Percentiles rank a stretch among this genome's conserved stretches.
Conservation (phyloP, 1,284 basidiomycete species). For the Cryptococcus maquisensis region DNA sequence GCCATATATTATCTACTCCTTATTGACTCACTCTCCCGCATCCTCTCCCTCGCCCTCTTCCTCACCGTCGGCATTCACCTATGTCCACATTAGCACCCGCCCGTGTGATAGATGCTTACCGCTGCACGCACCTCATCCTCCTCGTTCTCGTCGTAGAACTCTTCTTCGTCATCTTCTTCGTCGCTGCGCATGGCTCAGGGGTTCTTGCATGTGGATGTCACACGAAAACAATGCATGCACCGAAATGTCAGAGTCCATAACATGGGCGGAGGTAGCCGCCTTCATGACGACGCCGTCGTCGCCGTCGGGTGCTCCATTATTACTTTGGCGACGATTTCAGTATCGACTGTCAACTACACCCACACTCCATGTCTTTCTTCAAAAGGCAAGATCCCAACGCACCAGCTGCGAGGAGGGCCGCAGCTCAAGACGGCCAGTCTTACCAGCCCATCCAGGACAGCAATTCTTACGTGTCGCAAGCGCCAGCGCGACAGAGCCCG, state of each 20-base stretch:
- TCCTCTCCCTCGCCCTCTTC: constrained; percentile 15
- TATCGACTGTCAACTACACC: neutral
- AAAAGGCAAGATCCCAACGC: constrained; percentile 43
- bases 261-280: too few relatives aligned
- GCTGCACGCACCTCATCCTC: constrained; percentile 23
- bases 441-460: constrained; percentile 43
- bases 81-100: neutral
- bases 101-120: neutral
- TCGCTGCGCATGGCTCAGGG: constrained; percentile 27
- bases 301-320: too few relatives aligned
- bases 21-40: constrained; percentile 9
- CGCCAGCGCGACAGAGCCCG: constrained; percentile 22
- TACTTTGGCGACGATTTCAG: neutral
- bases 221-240: too few relatives aligned
- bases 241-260: too few relatives aligned
- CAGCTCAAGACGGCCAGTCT: constrained; percentile 9
- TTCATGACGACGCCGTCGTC: too few relatives aligned
- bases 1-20: too few relatives aligned
- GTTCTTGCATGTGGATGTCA: too few relatives aligned
- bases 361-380: constrained; percentile 46
- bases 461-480: constrained; percentile 20
- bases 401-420: constrained; percentile 33
- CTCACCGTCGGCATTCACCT: constrained; percentile 12
- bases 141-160: constrained; percentile 29
- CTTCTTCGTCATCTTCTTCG: constrained; percentile 44